Evolutionary conservation across 352 stramenopile genomes (phyloP).

Genomic region (Globisporangium viniferum): DNA sequence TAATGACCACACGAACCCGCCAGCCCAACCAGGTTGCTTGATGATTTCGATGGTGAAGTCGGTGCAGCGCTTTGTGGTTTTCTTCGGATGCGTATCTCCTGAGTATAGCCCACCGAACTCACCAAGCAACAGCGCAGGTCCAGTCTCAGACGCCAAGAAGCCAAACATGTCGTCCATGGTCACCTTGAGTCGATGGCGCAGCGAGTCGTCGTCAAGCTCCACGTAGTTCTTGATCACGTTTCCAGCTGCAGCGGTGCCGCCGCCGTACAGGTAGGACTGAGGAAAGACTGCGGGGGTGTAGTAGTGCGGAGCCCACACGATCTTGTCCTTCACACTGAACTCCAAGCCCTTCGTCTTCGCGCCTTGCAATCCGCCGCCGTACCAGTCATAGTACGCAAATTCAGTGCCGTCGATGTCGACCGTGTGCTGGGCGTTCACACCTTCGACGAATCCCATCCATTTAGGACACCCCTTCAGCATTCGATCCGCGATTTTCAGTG

Average conservation of each 20-base stretch:
- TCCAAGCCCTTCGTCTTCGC: slow-evolving; percentile 21
- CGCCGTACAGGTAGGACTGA: slow-evolving; percentile 27
- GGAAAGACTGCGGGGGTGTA: slow-evolving; percentile 35
- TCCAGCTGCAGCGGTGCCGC: slow-evolving; percentile 13
- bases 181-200: slow-evolving; percentile 20
- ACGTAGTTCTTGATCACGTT: slow-evolving; percentile 21
- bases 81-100: slow-evolving; percentile 24
- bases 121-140: slow-evolving; percentile 26
- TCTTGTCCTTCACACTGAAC: slow-evolving; percentile 24
- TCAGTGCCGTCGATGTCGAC: slow-evolving; percentile 25
- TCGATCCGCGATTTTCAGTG: slow-evolving; percentile 25
- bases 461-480: slow-evolving; percentile 34
- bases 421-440: slow-evolving; percentile 25
- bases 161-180: slow-evolving; percentile 45
- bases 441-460: slow-evolving; percentile 45
- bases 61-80: slow-evolving; percentile 31
- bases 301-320: slow-evolving; percentile 39
- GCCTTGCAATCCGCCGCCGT: slow-evolving; percentile 31
- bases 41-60: slow-evolving; percentile 31
- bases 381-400: slow-evolving; percentile 39
- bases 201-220: slow-evolving; percentile 27
- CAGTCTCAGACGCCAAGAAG: slow-evolving; percentile 24
- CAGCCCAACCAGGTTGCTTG: slow-evolving; percentile 28
- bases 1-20: slow-evolving; percentile 34
- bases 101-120: slow-evolving; percentile 37